Evolutionary conservation across 2,329 filamentous ascomycete genomes (phyloP), one percentile per base, ranked within the genome.

Genomic region (Arthrobotrys megalospora): DNA sequence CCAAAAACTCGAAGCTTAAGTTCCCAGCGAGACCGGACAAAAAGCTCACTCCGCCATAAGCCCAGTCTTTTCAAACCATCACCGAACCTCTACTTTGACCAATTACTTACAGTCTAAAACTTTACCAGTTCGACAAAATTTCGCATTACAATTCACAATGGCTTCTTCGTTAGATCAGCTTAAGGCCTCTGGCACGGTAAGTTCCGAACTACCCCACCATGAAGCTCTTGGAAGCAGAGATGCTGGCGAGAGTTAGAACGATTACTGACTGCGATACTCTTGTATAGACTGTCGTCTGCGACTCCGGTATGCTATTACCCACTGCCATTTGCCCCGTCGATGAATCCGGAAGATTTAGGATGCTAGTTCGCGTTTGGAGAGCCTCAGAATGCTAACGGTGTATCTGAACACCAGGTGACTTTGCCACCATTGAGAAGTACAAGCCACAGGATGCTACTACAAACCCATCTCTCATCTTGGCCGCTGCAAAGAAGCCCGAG

Each of bases 401-500:
- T 12, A 19, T 34, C 38, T 43, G 36, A 43, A 41, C 6, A 28
- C 65, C 67, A 80, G 79, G 81, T 80, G 77, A 88, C 84, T 86
- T 86, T 82, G 85, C 87, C 90, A 94, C 94, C 86, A 99, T 99
- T 86, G 94, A 89, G 89, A 97, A 98, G 89, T 99, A 99, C 91
- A 97, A 97, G 91, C 96, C 96, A 81, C 94, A 99, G 89, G 96
- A 99, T 93, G 96, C 96, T 84, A 99, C 96, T 86, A 99, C 96
- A 88, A 99, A 99, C 91, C 96, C 96, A 79, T 98, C 96, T 80
- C 90, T 99, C 85, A 98, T 99, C 87, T 92, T 99, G 85, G 95
- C 94, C 82, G 96, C 96, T 81, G 94, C 96, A 85, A 98, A 99
- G 90, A 98, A 98, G 91, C 85, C 93, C 85, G 94, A 97, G 87